A percentile compares a stretch with the other conserved stretches of the same genome.
Evolutionary conservation across 2,329 filamentous ascomycete species (phyloP).

Genomic region (Colletotrichum siamense): DNA sequence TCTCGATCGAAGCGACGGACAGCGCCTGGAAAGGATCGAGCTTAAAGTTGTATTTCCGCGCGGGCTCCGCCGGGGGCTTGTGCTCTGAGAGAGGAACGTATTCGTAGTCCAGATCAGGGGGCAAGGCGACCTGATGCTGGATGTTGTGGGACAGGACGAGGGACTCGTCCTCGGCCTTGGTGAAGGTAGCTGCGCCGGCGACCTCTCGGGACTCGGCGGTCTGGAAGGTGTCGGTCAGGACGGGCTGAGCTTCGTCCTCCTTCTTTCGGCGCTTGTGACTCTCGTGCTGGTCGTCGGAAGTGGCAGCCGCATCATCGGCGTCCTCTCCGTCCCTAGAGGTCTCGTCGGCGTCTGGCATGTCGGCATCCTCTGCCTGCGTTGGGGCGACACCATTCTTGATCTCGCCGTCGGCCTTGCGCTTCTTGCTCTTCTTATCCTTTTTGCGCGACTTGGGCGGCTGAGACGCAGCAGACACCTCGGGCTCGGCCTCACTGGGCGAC

Average conservation of each 20-base stretch:
- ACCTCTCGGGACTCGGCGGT: slow-evolving; percentile 94
- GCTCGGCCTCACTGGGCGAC: slow-evolving; percentile 42
- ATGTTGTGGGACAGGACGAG: slow-evolving; percentile 96
- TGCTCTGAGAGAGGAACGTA: slow-evolving; percentile 96
- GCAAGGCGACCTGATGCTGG: slow-evolving; percentile 94
- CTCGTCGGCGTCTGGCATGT: slow-evolving; percentile 50
- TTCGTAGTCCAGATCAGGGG: slow-evolving; percentile 91
- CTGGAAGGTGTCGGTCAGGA: slow-evolving; percentile 92
- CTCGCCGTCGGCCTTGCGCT: slow-evolving; percentile 83
- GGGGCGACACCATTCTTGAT: slow-evolving; percentile 60
- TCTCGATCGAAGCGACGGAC: slow-evolving; percentile 91
- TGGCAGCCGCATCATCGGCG: slow-evolving; percentile 30
- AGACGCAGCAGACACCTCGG: slow-evolving; percentile 32
- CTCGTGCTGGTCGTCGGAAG: slow-evolving; percentile 39
- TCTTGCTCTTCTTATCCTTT: slow-evolving; percentile 72
- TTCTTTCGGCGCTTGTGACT: slow-evolving; percentile 66
- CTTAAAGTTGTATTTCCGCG: slow-evolving; percentile 84
- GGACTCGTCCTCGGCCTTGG: slow-evolving; percentile 66
- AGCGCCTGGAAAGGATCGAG: slow-evolving; percentile 98
- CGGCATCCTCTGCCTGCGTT: slow-evolving; percentile 35
- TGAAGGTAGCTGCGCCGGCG: slow-evolving; percentile 75
- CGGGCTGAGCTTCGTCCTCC: slow-evolving; percentile 70
- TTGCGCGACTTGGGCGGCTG: slow-evolving; percentile 48
- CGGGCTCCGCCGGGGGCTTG: slow-evolving; percentile 86
- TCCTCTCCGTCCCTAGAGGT: slow-evolving; percentile 42